Evolutionary conservation across 495 filamentous ascomycete genomes (phyloP), one percentile per base, ranked within the genome.

Genomic region (Annulohypoxylon nitens): DNA sequence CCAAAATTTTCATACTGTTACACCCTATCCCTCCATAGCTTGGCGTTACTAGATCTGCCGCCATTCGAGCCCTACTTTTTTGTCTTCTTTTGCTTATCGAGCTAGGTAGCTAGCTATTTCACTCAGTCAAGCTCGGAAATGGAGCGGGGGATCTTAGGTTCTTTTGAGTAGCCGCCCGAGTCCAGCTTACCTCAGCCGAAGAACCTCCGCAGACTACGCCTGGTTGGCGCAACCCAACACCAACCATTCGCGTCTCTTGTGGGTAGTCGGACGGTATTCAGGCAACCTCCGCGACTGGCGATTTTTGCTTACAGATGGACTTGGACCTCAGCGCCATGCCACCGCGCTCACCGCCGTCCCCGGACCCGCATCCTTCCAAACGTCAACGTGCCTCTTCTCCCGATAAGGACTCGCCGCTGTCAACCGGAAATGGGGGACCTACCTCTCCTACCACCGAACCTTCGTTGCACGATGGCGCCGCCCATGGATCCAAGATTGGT

Each of bases 361-460:
- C 85, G 68, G 76, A 77, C 58, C 77, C 76, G 47, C 80, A 83
- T 64, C 83, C 80, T 55, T 76, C 79, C 76, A 88, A 88, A 76
- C 85, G 86, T 48, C 78, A 82, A 58, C 83, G 86, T 70, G 83
- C 82, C 77, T 81, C 82, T 16, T 84, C 84, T 16, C 84, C 84
- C 11, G 84, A 86, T 34, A 83, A 81, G 55, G 81, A 82, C 60
- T 86, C 83, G 43, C 83, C 83, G 12, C 67, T 76, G 7, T 82
- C 79, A 10, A 67, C 12, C 16, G 43, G 75, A 39, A 78, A 77
- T 45, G 69, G 57, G 9, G 75, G 57, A 20, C 69, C 77, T 9
- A 69, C 61, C 67, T 76, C 77, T 30, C 80, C 82, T 4, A 78
- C 78, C 33, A 70, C 66, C 64, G 84, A 86, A 64, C 77, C 82